Evolutionary conservation across 2,329 filamentous ascomycete species (phyloP).

Genomic region (Ceratocystiopsis sp.): DNA sequence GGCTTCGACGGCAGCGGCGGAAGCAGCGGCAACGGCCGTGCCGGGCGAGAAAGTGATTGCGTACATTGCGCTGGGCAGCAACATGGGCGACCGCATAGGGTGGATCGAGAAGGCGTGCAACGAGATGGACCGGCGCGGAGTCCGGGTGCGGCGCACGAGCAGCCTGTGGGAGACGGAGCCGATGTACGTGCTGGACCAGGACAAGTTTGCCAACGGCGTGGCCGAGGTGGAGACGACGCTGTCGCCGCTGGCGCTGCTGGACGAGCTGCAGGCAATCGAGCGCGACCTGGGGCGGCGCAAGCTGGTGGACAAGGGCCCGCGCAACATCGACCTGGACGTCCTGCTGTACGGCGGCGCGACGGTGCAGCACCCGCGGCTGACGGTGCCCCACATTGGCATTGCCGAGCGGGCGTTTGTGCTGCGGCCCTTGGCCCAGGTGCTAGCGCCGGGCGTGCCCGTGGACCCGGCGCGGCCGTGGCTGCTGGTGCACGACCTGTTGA

Average conservation of each 20-base stretch:
- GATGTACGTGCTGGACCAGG: slow-evolving; percentile 90
- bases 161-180: slow-evolving; percentile 86
- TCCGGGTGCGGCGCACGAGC: slow-evolving; percentile 65
- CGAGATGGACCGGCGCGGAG: slow-evolving; percentile 56
- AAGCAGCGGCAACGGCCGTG: not conserved
- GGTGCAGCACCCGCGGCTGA: slow-evolving; percentile 56
- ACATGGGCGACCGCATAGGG: slow-evolving; percentile 68
- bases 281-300: slow-evolving; percentile 63
- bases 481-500: slow-evolving; percentile 41
- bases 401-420: slow-evolving; percentile 87
- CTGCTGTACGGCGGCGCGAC: slow-evolving; percentile 57
- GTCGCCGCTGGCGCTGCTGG: slow-evolving; percentile 57
- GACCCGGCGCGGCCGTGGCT: slow-evolving; percentile 40
- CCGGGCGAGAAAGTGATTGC: slow-evolving; percentile 27
- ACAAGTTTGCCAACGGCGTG: slow-evolving; percentile 76
- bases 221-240: slow-evolving; percentile 78
- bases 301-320: slow-evolving; percentile 77
- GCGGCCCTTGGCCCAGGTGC: slow-evolving; percentile 60
- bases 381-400: slow-evolving; percentile 71
- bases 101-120: slow-evolving; percentile 74
- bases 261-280: slow-evolving; percentile 74
- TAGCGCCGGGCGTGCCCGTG: slow-evolving; percentile 21
- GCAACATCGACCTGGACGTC: slow-evolving; percentile 90
- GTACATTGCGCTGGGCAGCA: slow-evolving; percentile 83
- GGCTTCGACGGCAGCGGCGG: too few species aligned